Evolutionary conservation across 2,329 filamentous ascomycete species (phyloP), one percentile per base, ranked within the genome.

Genomic region (Hymenoscyphus infarciens): DNA sequence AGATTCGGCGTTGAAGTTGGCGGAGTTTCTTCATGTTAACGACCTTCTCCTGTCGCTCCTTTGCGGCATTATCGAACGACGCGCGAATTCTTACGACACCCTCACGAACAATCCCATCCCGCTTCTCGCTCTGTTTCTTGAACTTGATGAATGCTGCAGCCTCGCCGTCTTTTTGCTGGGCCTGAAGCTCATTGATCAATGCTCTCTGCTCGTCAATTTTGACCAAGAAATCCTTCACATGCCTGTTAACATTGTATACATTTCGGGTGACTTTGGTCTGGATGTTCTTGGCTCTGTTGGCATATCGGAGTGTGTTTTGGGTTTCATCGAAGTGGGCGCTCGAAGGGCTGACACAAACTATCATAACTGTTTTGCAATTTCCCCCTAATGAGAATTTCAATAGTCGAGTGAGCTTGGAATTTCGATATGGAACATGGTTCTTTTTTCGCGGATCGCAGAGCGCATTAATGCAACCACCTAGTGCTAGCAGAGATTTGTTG

Each of bases 231-330:
- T 99, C 95, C 80, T 99, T 99, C 72, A 99, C 95, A 77, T 99
- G 95, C 65, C 95, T 90, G 75, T 99, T 97, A 67, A 99, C 95
- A 75, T 99, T 99, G 80, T 96, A 99, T 27, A 98, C 93, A 74
- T 99, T 99, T 72, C 93, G 88, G n/a, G 95, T 97, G 62, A 97
- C 92, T 82, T 99, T 99, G 63, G 95, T 99, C 79, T 98, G 96
- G 74, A 99, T 99, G 73, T 99, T 99, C 84, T 99, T 99, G 63
- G 95, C 95, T 69, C 95, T 85, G 76, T 99, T 98, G 57, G 95
- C 95, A 73, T 99, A 99, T 71, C 96, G 90, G 19, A 99, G 82
- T 0, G 95, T 99, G 76, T 99, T 99, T 72, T 99, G 95, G 0
- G 94, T 97, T 78, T 99, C 95, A 75, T 99, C 95, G 71, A 95